Base-by-base conservation (phyloP, 116 monocot species). In the Phalaenopsis hybrid region DNA sequence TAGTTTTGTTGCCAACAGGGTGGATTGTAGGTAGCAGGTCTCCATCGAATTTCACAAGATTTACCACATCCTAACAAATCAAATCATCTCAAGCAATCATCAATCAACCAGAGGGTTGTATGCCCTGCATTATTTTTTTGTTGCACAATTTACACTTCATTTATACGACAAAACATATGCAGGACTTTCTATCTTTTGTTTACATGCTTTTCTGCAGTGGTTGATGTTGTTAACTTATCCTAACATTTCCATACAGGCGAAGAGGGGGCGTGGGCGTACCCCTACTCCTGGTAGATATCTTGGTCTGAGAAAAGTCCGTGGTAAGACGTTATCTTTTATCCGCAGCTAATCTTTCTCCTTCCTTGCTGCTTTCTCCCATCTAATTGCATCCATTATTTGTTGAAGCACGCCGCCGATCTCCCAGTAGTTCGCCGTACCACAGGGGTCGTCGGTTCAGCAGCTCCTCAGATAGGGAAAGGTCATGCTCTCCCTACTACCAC, bases 241-340 rank as follows among this genome's bases (percentile, higher is more conserved):
- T 79, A 23, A 6, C 7, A 20, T 79, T 17, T 79, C n/a, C 37
- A 16, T 82, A 6, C 90, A 93, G 96, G 91, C 96, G 3, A 96
- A 68, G 81, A 87, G 93, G 46, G 70, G 89, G n/a, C 83, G 93
- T 2, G 96, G 92, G 2, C 76, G 96, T 75, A 96, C 96, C 8
- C 96, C 96, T n/a, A 96, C 96, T 15, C 96, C 96, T 41, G 93
- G 93, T 3, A 88, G 85, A 34, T 96, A 96, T 68, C 91, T 92
- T 80, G 95, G 95, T 46, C 45, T 61, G 61, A 91, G 81, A 85
- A 68, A 77, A 33, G 59, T 31, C n/a, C 43, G 34, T 80, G 86
- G 93, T 95, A 91, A 88, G 90, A 17, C 72, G 63, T 46, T 55
- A 17, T 55, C 4, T 55, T 13, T 37, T 55, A 55, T 55, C 15